Conservation (phyloP, 2,329 filamentous ascomycete species). For the Aspergillus sp. region DNA sequence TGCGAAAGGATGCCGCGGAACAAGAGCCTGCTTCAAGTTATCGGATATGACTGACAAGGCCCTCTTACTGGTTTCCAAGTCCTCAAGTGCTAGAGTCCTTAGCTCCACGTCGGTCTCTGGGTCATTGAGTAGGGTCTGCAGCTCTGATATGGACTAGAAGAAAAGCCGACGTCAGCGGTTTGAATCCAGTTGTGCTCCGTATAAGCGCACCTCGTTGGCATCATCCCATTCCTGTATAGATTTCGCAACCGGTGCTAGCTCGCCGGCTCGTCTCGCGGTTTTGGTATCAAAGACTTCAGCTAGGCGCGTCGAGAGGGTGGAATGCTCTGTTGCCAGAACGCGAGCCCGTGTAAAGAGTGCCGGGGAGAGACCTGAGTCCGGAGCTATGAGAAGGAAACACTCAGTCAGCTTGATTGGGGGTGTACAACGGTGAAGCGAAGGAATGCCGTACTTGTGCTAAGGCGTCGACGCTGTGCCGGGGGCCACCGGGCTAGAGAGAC, state of each 20-base stretch:
- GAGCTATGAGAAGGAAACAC: background rate
- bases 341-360: constrained; percentile 57
- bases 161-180: background rate
- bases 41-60: constrained; percentile 64
- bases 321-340: constrained; percentile 56
- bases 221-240: constrained; percentile 59
- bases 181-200: background rate
- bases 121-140: constrained; percentile 75
- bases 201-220: constrained; percentile 53
- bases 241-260: constrained; percentile 52
- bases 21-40: constrained; percentile 72
- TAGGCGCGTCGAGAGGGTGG: constrained; percentile 52
- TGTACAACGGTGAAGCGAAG: constrained; percentile 20
- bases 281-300: constrained; percentile 55
- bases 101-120: constrained; percentile 59
- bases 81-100: constrained; percentile 60
- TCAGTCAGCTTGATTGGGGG: background rate
- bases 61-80: constrained; percentile 66
- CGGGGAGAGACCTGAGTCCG: constrained; percentile 48
- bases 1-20: constrained; percentile 86
- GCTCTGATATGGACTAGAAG: constrained; percentile 60
- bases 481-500: constrained; percentile 27
- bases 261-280: constrained; percentile 58
- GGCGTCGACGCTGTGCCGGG: constrained; percentile 22
- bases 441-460: constrained; percentile 32